These are phyloP conservation scores for Bacidia gigantensis DNA, from an alignment of 495 filamentous ascomycete genomes.

Conservation along the genomic window DNA sequence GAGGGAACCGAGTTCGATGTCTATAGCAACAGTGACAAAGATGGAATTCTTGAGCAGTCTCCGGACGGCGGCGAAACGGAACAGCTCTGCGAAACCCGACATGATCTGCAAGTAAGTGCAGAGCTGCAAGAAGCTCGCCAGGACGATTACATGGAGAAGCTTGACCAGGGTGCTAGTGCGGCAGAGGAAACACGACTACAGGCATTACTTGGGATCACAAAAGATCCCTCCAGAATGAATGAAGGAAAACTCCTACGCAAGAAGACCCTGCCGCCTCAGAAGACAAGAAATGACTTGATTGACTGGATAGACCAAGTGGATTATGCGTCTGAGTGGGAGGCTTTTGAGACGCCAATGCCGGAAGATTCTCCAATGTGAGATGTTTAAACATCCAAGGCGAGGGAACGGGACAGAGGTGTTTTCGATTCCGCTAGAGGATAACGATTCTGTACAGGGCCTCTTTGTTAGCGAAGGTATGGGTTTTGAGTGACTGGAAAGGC, in stretches of 20 bases:
- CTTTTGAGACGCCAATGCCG: constrained; percentile 23
- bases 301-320: constrained; percentile 35
- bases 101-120: constrained; percentile 13
- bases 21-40: background rate
- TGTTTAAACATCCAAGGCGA: background rate
- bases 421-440: no score
- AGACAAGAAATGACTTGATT: constrained; percentile 21
- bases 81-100: background rate
- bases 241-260: constrained; percentile 6
- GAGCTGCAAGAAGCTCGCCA: constrained; percentile 25
- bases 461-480: no score
- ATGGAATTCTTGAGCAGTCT: background rate
- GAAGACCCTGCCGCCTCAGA: constrained; percentile 21
- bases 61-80: background rate
- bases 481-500: no score
- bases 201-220: constrained; percentile 30
- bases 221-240: constrained; percentile 14
- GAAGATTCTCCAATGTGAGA: constrained; percentile 11
- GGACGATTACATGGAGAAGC: constrained; percentile 38
- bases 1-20: background rate
- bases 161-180: constrained; percentile 37
- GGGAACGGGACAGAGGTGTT: no score
- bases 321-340: constrained; percentile 39
- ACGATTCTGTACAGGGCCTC: no score
- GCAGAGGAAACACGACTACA: constrained; percentile 45